These are phyloP conservation scores for Xylaria palmicola DNA, from an alignment of 495 filamentous ascomycete genomes.

Conservation along the genomic window DNA sequence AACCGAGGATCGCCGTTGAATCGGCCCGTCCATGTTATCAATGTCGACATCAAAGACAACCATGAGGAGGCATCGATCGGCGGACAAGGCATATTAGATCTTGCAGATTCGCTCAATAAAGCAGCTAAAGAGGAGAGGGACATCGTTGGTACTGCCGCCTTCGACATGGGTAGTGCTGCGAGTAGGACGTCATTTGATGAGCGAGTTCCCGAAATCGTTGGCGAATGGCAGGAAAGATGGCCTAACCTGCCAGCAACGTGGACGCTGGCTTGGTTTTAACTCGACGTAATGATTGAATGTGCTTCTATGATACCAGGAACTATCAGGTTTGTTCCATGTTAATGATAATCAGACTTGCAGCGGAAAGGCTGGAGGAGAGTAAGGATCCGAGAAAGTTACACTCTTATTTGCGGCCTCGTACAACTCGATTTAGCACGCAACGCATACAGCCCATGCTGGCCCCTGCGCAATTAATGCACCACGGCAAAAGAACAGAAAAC, in stretches of 20 bases:
- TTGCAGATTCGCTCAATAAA: conserved; percentile 83
- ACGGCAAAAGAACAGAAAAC: too few relatives aligned
- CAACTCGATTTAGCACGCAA: too few relatives aligned
- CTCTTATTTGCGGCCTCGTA: too few relatives aligned
- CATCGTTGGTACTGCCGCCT: conserved; percentile 57
- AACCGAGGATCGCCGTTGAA: conserved; percentile 81
- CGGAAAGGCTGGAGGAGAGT: neutral
- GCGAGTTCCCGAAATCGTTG: conserved; percentile 87
- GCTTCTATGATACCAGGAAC: conserved; percentile 30
- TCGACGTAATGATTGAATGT: conserved; percentile 5
- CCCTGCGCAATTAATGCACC: too few relatives aligned
- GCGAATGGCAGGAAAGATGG: conserved; percentile 95
- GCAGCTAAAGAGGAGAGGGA: conserved; percentile 75
- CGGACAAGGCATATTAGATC: conserved; percentile 86
- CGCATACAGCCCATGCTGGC: too few relatives aligned
- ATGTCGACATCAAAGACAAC: conserved; percentile 97
- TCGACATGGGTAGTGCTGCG: conserved; percentile 66
- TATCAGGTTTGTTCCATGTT: conserved; percentile 15
- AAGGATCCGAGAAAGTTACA: neutral
- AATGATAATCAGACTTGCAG: neutral
- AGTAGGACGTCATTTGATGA: conserved; percentile 83
- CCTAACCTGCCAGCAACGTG: conserved; percentile 86
- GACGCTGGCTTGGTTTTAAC: conserved; percentile 92
- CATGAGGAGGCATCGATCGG: conserved; percentile 93
- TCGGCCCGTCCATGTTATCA: conserved; percentile 92